Percentiles rank a stretch among this genome's conserved stretches.
These are phyloP conservation scores for Backusella psychrophila DNA, from an alignment of 192 early-diverging fungal genomes.

Conservation along the genomic window DNA sequence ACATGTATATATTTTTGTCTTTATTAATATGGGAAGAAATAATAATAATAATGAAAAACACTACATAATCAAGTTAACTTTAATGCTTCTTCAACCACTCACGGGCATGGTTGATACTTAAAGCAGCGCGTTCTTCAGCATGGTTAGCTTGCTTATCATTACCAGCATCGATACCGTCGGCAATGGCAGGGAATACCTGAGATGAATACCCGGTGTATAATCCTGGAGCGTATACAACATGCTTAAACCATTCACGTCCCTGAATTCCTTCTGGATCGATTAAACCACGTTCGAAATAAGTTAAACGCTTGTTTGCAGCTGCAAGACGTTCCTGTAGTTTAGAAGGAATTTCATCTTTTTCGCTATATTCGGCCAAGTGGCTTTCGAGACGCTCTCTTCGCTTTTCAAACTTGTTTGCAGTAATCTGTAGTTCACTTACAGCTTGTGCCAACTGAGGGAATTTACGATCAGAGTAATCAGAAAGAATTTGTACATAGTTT, in stretches of 20 bases:
- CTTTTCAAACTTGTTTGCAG: slow-evolving; percentile 18
- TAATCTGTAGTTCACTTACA: not conserved
- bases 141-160: not conserved
- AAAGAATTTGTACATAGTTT: slow-evolving; percentile 33
- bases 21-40: not conserved
- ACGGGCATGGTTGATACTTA: slow-evolving; percentile 15
- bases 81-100: slow-evolving; percentile 12
- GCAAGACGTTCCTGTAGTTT: slow-evolving; percentile 37
- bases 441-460: slow-evolving; percentile 15
- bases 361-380: slow-evolving; percentile 36
- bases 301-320: slow-evolving; percentile 44
- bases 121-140: slow-evolving; percentile 16
- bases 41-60: not conserved
- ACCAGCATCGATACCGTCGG: slow-evolving; percentile 37
- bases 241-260: slow-evolving; percentile 59
- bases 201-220: slow-evolving; percentile 47
- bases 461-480: not conserved
- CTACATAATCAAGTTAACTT: not conserved
- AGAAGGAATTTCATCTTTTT: not conserved
- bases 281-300: slow-evolving; percentile 52
- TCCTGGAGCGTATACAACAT: slow-evolving; percentile 56
- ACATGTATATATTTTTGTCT: not conserved
- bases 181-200: slow-evolving; percentile 53
- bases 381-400: slow-evolving; percentile 32
- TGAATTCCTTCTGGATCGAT: slow-evolving; percentile 53